These are phyloP conservation scores for Aspergillus spinulosporus DNA, from an alignment of 2,329 filamentous ascomycete genomes.

Conservation along the genomic window DNA sequence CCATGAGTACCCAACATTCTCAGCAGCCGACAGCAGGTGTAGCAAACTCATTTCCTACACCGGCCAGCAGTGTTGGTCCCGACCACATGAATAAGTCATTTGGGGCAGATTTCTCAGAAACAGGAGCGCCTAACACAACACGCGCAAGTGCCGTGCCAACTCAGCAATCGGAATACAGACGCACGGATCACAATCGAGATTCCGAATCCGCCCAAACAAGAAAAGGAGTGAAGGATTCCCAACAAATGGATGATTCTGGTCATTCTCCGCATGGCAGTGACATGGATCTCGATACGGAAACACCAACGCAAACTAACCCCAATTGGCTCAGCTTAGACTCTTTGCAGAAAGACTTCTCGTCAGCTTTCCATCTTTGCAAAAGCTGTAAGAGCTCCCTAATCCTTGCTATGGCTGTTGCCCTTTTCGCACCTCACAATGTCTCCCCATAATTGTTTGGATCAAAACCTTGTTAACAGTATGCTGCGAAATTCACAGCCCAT, in stretches of 20 bases:
- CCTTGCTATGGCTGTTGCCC: slow-evolving; percentile 33
- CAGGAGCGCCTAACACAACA: slow-evolving; percentile 16
- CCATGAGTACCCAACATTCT: slow-evolving; percentile 47
- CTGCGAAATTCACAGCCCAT: slow-evolving; percentile 42
- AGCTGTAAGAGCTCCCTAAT: slow-evolving; percentile 50
- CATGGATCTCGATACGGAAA: slow-evolving; percentile 43
- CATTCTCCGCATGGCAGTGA: slow-evolving; percentile 30
- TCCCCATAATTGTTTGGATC: slow-evolving; percentile 31
- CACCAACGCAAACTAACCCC: slow-evolving; percentile 21
- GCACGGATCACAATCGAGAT: slow-evolving; percentile 39
- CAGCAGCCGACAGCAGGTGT: slow-evolving; percentile 43
- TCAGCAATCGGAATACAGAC: slow-evolving; percentile 33
- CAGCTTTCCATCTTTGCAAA: slow-evolving; percentile 52
- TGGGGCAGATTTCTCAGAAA: slow-evolving; percentile 25
- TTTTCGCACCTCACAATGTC: slow-evolving; percentile 28
- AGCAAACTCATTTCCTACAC: slow-evolving; percentile 47
- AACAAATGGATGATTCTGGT: slow-evolving; percentile 21
- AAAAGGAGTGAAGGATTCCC: slow-evolving; percentile 25
- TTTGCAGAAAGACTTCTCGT: slow-evolving; percentile 48
- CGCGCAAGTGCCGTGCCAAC: slow-evolving; percentile 20
- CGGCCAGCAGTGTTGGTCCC: slow-evolving; percentile 46
- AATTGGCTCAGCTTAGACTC: slow-evolving; percentile 42
- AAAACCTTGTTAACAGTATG: slow-evolving; percentile 45
- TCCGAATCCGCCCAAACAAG: slow-evolving; percentile 19
- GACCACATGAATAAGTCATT: slow-evolving; percentile 38